phyloP scores from a whole-genome alignment of 1,139 yeast species.

The Zhuliangozyma parablackwelliae region DNA sequence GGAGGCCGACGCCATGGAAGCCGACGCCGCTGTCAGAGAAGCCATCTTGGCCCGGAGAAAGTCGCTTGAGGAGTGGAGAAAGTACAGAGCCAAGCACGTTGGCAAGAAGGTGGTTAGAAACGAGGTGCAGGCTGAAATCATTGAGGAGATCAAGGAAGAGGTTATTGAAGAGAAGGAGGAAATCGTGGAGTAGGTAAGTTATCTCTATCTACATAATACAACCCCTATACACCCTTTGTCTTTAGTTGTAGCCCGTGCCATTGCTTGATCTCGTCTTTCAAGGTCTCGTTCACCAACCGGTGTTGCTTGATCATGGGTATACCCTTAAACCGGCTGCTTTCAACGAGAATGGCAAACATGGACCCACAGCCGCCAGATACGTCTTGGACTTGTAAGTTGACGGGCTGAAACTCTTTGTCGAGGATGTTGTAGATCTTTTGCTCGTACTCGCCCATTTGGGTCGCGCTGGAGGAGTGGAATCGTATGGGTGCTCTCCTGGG shows the following conservation, averaged over 20 bases:
- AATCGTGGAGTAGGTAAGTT: conserved; percentile 47
- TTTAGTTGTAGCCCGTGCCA: conserved; percentile 95
- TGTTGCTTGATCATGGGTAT: conserved; percentile 86
- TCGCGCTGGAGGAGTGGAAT: conserved; percentile 2
- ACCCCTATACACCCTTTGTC: conserved; percentile 41
- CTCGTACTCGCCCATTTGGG: conserved; percentile 63
- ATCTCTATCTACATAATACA: background rate
- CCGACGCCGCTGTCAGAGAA: conserved; percentile 88
- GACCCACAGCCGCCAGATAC: conserved; percentile 96
- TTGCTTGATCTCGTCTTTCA: conserved; percentile 79
- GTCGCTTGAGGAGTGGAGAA: conserved; percentile 80
- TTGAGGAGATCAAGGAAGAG: conserved; percentile 63
- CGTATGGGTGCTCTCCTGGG: too few relatives aligned
- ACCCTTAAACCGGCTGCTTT: conserved; percentile 72
- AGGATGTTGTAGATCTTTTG: conserved; percentile 56
- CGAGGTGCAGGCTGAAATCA: conserved; percentile 58
- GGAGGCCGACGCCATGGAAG: conserved; percentile 95
- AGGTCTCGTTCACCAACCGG: conserved; percentile 73
- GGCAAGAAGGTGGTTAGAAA: conserved; percentile 44
- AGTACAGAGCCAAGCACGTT: conserved; percentile 64
- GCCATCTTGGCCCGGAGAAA: conserved; percentile 81
- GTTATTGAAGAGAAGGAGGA: conserved; percentile 81
- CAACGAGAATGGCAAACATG: conserved; percentile 86
- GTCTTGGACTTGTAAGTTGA: conserved; percentile 63
- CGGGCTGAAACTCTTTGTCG: conserved; percentile 52